Percentiles rank a stretch among this genome's conserved stretches.
phyloP scores from a whole-genome alignment of 2,329 filamentous ascomycete species.

The Hymenoscyphus fraxineus region DNA sequence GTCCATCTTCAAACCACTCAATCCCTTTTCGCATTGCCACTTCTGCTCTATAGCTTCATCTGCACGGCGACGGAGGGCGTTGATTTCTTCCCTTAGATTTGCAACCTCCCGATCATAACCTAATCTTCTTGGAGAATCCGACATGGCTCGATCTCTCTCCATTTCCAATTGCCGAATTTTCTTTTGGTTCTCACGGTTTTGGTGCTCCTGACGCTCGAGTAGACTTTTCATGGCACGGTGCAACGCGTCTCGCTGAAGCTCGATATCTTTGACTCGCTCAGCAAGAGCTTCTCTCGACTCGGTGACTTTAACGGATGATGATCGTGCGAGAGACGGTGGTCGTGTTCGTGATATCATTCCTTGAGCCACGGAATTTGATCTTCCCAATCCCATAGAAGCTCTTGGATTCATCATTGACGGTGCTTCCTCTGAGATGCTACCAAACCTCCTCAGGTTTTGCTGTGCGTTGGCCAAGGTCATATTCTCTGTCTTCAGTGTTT shows the following conservation, averaged over 20 bases:
- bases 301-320: slow-evolving; percentile 47
- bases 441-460: slow-evolving; percentile 47
- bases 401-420: slow-evolving; percentile 23
- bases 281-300: slow-evolving; percentile 62
- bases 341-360: slow-evolving; percentile 25
- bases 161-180: slow-evolving; percentile 71
- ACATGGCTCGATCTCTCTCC: slow-evolving; percentile 71
- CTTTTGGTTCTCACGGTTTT: slow-evolving; percentile 80
- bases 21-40: slow-evolving; percentile 89
- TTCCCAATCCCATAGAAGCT: slow-evolving; percentile 47
- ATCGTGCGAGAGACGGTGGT: slow-evolving; percentile 51
- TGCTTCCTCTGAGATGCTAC: slow-evolving; percentile 59
- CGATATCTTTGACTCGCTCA: slow-evolving; percentile 85
- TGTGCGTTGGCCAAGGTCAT: slow-evolving; percentile 44
- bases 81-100: slow-evolving; percentile 78
- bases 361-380: slow-evolving; percentile 63
- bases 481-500: slow-evolving; percentile 65
- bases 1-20: slow-evolving; percentile 90
- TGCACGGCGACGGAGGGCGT: slow-evolving; percentile 75
- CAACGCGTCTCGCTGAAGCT: slow-evolving; percentile 87
- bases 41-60: slow-evolving; percentile 95
- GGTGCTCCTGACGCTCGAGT: slow-evolving; percentile 78
- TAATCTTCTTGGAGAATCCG: slow-evolving; percentile 64
- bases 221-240: slow-evolving; percentile 83
- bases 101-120: slow-evolving; percentile 83